Evolutionary conservation across 306 rosid genomes (phyloP), one percentile per base, ranked within the genome.

Genomic region (Vigna hirtella): DNA sequence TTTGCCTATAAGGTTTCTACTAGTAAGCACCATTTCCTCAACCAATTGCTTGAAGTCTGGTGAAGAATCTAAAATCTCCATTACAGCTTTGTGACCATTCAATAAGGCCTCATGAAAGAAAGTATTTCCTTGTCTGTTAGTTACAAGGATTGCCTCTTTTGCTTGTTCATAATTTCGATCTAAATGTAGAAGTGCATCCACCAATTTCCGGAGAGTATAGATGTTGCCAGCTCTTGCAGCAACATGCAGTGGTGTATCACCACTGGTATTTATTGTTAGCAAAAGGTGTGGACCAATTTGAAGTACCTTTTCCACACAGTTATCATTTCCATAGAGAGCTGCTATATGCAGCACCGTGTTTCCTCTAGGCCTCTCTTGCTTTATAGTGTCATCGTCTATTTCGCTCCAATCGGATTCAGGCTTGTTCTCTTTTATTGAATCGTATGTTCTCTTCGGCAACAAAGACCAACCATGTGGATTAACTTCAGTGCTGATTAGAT

Each of bases 81-180:
- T n/a, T n/a, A n/a, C n/a, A n/a, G n/a, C n/a, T n/a, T 2, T 13
- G 14, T 14, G 51, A 17, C 34, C 13, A 12, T 26, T 13, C 4
- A 9, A 1, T 13, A 70, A 71, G 49, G 73, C 83, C 66, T 53
- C 74, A 8, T 77, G 81, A 4, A 77, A 6, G 22, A 77, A 49
- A 45, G 13, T 42, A 7, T 77, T 77, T 10, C 67, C 68, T 40
- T 24, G 66, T 0, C 3, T 2, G 43, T 73, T 58, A 7, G 2
- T 2, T 5, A 0, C 17, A 5, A 58, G 26, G 43, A 58, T 16
- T 13, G 20, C 10, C 0, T 6, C 1, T 1, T 13, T 0, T 1
- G 17, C 17, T 6, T 5, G 1, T 12, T 26, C 13, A 0, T 18
- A 3, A 4, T 12, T 1, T 58, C 1, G 5, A 14, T 28, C 1